Base-by-base conservation (phyloP, 1,284 basidiomycete genomes). In the Irpex lacteus region DNA sequence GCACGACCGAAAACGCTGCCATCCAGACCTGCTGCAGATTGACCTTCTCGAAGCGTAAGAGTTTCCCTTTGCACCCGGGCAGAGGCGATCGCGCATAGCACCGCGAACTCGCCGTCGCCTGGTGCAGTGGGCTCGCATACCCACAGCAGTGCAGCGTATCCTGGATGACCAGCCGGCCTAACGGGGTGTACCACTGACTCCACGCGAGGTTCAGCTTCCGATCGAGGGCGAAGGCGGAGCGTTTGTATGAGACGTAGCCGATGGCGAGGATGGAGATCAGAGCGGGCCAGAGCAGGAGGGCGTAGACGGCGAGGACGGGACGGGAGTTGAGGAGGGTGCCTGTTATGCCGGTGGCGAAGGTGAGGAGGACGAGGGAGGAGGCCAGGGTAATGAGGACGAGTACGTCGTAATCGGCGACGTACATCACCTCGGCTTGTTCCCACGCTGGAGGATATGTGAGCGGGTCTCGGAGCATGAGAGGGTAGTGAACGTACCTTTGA, bases 251-350 rank as follows among this genome's bases (percentile, higher is more conserved):
- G 52, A 84, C 78, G 73, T 92, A 93, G 37, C 89, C 90, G 59
- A 91, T 83, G 1, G 85, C 82, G 66, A 89, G 80, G 66, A 92
- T 76, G 11, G 89, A 81, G 52, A 84, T 77, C 68, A 92, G 78
- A 11, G 83, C 83, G 50, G 87, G 82, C 88, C 90, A 92, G 61
- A 92, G 83, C 13, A 93, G 80, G 50, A 92, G 71, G 2, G 85
- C 81, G 77, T 92, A 93, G 59, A 88, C 78, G 5, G 90, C 88
- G 65, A 93, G 82, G 70, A 92, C 84, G 8, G 88, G 83, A 19
- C 90, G 87, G 60, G 88, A 91, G 77, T 92, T 90, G 66, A 93
- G 82, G 63, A 92, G 76, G 9, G 87, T 83, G 54, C 91, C 90
- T 52, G 83, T 82, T 66, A 87, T 80, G 21, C 91, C 91, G 59